Base-by-base conservation (phyloP, 257 asterid species). In the Solanum lycopersicoides region DNA sequence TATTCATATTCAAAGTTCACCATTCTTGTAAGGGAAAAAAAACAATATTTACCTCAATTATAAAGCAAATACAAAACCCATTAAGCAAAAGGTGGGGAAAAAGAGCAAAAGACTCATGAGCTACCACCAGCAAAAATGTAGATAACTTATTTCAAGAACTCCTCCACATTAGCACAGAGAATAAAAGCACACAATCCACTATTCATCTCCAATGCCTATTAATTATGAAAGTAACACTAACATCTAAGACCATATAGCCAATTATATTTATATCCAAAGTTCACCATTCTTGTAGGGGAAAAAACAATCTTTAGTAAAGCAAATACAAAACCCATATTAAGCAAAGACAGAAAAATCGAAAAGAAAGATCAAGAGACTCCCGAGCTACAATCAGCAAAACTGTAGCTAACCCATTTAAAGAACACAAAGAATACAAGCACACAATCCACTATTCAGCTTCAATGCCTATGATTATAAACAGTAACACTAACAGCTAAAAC, bases 301-400 rank as follows among this genome's bases (percentile, higher is more conserved):
- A 76, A 41, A 7, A n/a, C 41, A 44, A 44, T 77, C n/a, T 79
- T 79, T 45, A 79, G 39, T 68, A 68, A 68, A 68, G 75, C 23
- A 68, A 28, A 68, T 68, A 28, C 74, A 56, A 28, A 47, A 79
- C 7, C 18, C 73, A 16, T 32, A n/a, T 32, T 20, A 56, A 20
- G 65, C 25, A 56, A 56, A 56, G 25, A n/a, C 65, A 20, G 5
- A 18, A 56, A 56, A 20, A 56, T 18, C n/a, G 25, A 7, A 3
- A n/a, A 74, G 28, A 86, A 32, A 63, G 41, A 88, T 30, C 50
- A 14, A 84, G 30, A 28, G 10, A 97, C 98, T 95, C 90, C 95
- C 98, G 95, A 84, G 96, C 98, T 95, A 37, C 97, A 98, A 79
- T 97, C 97, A 4, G 90, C 88, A 83, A 97, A 97, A 93, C 96